Evolutionary conservation across 2,329 filamentous ascomycete genomes (phyloP), one percentile per base, ranked within the genome.

Genomic region (Lecanoromycetidae sp.): DNA sequence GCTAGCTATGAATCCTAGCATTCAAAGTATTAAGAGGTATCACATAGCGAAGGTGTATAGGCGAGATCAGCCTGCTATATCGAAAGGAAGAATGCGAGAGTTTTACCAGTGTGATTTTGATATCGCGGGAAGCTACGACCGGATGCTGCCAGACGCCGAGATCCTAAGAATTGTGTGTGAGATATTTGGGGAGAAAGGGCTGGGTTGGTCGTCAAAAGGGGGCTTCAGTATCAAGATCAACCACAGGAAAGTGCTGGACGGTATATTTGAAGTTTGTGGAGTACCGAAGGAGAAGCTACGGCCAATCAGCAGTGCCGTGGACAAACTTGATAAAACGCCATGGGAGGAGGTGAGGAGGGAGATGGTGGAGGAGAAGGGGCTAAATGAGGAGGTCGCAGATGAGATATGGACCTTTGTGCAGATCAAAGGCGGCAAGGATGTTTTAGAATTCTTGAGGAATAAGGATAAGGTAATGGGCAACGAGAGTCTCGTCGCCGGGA

Each of bases 61-160:
- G 52, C 70, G 83, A 62, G 84, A 88, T 63, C 82, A 87, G 63
- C 84, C 84, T 20, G 84, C 87, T 52, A 86, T 95, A 69, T 85
- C 82, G 52, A 91, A 93, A 63, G 90, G 88, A 43, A 79, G 88
- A 45, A 91, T 94, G 83, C 78, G 90, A 60, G 90, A 95, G 67
- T 94, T 94, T 66, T 94, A 93, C 70, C 88, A 95, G 66, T 95
- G 88, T 69, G 90, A 96, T 67, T 93, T 95, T 61, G 88, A 95
- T 62, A 90, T 95, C 66, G 88, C 88, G 10, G 87, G 88, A 52
- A 71, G 70, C 34, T 93, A 87, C 68, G 90, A 94, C 62, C 68
- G 85, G 45, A 94, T 95, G 87, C 75, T 94, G 22, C 86, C 88
- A 48, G 90, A 95, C 60, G 84, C 87, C 30, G 88, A 95, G 68